These are phyloP conservation scores for Phytophthora melonis DNA, from an alignment of 352 stramenopile species.

Conservation along the genomic window DNA sequence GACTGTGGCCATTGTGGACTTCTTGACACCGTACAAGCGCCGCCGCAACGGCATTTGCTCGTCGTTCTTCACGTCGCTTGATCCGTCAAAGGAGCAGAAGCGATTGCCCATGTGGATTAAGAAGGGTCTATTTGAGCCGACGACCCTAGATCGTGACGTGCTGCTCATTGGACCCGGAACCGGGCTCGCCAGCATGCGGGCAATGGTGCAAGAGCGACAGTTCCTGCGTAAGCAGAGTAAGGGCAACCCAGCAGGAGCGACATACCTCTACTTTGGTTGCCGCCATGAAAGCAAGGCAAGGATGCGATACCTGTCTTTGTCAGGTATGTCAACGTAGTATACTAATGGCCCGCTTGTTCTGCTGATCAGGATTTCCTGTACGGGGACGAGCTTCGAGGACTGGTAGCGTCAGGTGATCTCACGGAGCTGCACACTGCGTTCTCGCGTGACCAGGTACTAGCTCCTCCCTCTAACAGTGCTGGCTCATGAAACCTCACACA, in stretches of 20 bases:
- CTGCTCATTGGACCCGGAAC: conserved; percentile 93
- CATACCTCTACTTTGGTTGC: conserved; percentile 90
- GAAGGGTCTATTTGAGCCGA: conserved; percentile 80
- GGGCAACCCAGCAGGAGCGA: conserved; percentile 32
- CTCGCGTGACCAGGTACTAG: conserved; percentile 84
- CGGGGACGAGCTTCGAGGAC: conserved; percentile 67
- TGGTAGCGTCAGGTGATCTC: conserved; percentile 64
- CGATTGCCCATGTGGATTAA: conserved; percentile 89
- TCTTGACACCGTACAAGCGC: conserved; percentile 92
- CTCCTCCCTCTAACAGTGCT: neutral
- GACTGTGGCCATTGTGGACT: conserved; percentile 91
- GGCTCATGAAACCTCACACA: neutral
- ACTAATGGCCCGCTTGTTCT: neutral
- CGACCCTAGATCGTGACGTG: conserved; percentile 56
- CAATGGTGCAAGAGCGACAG: conserved; percentile 88
- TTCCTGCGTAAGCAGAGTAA: conserved; percentile 47
- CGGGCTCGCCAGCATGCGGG: conserved; percentile 90
- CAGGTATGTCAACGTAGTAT: neutral
- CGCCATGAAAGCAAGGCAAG: conserved; percentile 80
- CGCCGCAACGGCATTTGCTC: conserved; percentile 87
- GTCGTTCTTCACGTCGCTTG: conserved; percentile 74
- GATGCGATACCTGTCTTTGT: neutral
- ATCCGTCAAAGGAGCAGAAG: conserved; percentile 45
- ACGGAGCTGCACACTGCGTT: conserved; percentile 89
- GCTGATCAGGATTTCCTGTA: conserved; percentile 88